These are phyloP conservation scores for Podospora bellae-mahoneyi DNA, from an alignment of 495 filamentous ascomycete genomes.

Conservation along the genomic window DNA sequence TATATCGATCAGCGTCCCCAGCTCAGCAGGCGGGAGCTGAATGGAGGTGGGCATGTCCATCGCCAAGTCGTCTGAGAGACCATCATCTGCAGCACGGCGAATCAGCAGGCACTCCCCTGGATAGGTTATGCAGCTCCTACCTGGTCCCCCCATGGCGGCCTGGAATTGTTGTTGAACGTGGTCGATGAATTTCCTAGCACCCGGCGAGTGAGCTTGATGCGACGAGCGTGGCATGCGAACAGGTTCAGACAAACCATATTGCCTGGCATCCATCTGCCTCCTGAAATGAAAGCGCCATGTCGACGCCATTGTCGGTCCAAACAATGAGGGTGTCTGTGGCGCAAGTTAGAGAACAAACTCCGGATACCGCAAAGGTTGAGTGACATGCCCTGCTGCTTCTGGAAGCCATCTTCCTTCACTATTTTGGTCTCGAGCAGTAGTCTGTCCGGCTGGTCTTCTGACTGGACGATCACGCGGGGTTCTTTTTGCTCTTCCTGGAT, in stretches of 20 bases:
- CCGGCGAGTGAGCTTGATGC: conserved; percentile 18
- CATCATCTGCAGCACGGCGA: conserved; percentile 62
- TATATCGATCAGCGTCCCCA: conserved; percentile 77
- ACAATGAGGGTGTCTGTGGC: conserved; percentile 88
- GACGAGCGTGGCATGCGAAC: neutral
- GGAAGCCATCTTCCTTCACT: conserved; percentile 90
- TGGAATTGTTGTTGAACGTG: conserved; percentile 65
- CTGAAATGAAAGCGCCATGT: conserved; percentile 98
- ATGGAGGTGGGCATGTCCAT: conserved; percentile 67
- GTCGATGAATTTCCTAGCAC: conserved; percentile 81
- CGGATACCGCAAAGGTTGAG: neutral
- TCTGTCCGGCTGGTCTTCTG: conserved; percentile 83
- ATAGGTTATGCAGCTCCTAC: conserved; percentile 28
- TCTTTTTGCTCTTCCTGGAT: conserved; percentile 57
- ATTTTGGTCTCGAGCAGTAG: conserved; percentile 86
- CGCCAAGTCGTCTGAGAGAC: conserved; percentile 76
- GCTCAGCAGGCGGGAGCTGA: conserved; percentile 69
- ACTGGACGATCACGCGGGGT: conserved; percentile 84
- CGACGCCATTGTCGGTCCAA: conserved; percentile 90
- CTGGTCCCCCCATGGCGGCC: conserved; percentile 46
- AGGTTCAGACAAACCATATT: conserved; percentile 65
- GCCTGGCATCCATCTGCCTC: conserved; percentile 90
- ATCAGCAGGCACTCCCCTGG: conserved; percentile 13
- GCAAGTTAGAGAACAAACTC: conserved; percentile 27
- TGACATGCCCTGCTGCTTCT: conserved; percentile 90